phyloP scores from a whole-genome alignment of 2,329 filamentous ascomycete genomes.

The Colletotrichum coccodes region DNA sequence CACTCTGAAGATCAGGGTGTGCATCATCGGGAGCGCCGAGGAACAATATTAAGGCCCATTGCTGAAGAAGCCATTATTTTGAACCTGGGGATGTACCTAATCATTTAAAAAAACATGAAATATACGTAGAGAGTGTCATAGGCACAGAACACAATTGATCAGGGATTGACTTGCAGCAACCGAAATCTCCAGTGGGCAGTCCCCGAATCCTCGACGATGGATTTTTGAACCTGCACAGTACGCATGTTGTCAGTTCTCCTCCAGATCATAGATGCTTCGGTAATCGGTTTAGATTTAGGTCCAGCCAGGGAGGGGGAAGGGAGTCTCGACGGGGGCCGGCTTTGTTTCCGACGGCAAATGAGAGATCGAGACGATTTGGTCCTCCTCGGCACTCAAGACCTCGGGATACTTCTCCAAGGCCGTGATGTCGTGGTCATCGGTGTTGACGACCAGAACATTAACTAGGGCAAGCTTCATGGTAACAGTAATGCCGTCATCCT shows the following conservation, averaged over 20 bases:
- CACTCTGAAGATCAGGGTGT: too few relatives aligned
- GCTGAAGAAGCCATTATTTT: too few relatives aligned
- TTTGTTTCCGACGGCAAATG: neutral
- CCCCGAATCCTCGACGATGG: too few relatives aligned
- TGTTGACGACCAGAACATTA: conserved; percentile 17
- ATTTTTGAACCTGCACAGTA: neutral
- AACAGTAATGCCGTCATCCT: neutral
- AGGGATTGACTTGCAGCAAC: too few relatives aligned
- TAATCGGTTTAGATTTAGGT: neutral
- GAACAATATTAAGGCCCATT: too few relatives aligned
- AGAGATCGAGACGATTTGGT: neutral
- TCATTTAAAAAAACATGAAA: too few relatives aligned
- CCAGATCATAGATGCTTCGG: too few relatives aligned
- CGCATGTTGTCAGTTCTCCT: neutral
- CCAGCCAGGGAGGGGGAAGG: neutral
- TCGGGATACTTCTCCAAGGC: conserved; percentile 1
- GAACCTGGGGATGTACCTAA: too few relatives aligned
- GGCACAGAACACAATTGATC: too few relatives aligned
- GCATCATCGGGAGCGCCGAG: too few relatives aligned
- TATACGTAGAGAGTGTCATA: too few relatives aligned
- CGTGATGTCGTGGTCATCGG: neutral
- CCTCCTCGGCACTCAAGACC: conserved; percentile 9
- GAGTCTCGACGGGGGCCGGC: neutral
- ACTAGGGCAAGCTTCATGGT: neutral
- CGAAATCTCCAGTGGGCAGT: too few relatives aligned